These are phyloP conservation scores for Neonectria neomacrospora DNA, from an alignment of 2,329 filamentous ascomycete species.

Conservation along the genomic window DNA sequence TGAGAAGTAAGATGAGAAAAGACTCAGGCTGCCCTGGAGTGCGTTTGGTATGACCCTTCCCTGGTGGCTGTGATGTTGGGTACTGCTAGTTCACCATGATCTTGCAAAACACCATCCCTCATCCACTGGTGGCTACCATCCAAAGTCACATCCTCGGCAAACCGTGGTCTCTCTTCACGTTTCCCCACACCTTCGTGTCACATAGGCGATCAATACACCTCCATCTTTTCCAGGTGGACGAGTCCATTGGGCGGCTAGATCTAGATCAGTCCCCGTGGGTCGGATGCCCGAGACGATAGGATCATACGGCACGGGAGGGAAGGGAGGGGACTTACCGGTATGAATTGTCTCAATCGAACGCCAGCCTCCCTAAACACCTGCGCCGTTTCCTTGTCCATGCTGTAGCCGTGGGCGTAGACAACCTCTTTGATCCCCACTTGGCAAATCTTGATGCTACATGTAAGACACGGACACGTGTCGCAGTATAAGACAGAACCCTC, in stretches of 20 bases:
- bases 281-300: slow-evolving; percentile 8
- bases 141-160: slow-evolving; percentile 34
- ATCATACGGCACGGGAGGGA: slow-evolving; percentile 21
- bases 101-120: slow-evolving; percentile 31
- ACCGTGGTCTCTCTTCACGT: slow-evolving; percentile 12
- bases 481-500: slow-evolving; percentile 89
- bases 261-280: slow-evolving; percentile 36
- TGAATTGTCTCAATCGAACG: slow-evolving; percentile 87
- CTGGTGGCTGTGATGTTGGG: background rate
- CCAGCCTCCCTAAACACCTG: slow-evolving; percentile 85
- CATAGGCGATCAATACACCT: slow-evolving; percentile 48
- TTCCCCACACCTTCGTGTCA: slow-evolving; percentile 31
- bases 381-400: slow-evolving; percentile 89
- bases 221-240: slow-evolving; percentile 69
- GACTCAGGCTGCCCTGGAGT: background rate
- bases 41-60: slow-evolving; percentile 1
- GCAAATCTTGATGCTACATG: slow-evolving; percentile 97
- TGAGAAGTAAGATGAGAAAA: slow-evolving; percentile 1
- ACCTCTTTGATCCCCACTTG: slow-evolving; percentile 97
- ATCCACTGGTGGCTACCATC: slow-evolving; percentile 18
- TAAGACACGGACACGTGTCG: slow-evolving; percentile 96
- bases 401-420: slow-evolving; percentile 92
- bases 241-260: slow-evolving; percentile 70
- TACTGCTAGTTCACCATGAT: slow-evolving; percentile 18
- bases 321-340: slow-evolving; percentile 69